Percentiles rank a stretch among this genome's conserved stretches.
These are phyloP conservation scores for Juglanconis sp. DNA, from an alignment of 2,329 filamentous ascomycete genomes.

Conservation along the genomic window DNA sequence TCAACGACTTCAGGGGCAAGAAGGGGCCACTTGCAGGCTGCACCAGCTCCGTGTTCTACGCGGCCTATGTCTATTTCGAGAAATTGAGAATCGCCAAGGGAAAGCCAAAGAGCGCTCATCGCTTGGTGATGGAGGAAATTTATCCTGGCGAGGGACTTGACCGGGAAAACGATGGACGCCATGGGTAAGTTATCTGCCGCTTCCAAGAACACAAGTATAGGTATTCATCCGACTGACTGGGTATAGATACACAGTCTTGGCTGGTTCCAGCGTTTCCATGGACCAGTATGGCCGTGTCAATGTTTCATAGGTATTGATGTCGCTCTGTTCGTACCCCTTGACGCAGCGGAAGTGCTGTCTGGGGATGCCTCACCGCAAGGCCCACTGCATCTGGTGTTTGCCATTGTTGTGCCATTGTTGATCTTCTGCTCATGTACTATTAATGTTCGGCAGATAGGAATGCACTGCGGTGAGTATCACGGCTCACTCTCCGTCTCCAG, in stretches of 20 bases:
- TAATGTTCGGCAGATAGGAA: too few species aligned
- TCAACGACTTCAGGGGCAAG: conserved; percentile 42
- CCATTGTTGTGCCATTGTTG: too few species aligned
- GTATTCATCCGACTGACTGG: neutral
- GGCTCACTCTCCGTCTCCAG: too few species aligned
- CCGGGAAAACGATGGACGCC: neutral
- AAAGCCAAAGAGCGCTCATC: conserved; percentile 45
- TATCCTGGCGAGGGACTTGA: neutral
- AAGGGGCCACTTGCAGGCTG: conserved; percentile 42
- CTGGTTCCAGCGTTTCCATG: neutral
- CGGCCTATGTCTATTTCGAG: conserved; percentile 51
- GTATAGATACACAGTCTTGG: neutral
- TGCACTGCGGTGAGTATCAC: too few species aligned
- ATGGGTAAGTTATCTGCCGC: neutral
- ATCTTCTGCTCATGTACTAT: too few species aligned
- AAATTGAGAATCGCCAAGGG: conserved; percentile 45
- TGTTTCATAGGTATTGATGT: too few species aligned
- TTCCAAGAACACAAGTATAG: neutral
- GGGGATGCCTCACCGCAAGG: too few species aligned
- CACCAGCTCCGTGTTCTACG: conserved; percentile 43
- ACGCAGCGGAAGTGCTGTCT: too few species aligned
- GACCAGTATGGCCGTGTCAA: neutral
- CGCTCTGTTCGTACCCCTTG: too few species aligned
- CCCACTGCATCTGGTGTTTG: too few species aligned
- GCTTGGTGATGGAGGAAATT: conserved; percentile 43